Evolutionary conservation across 1,139 yeast genomes (phyloP), one percentile per base, ranked within the genome.

Genomic region (Wickerhamiella pararugosa): DNA sequence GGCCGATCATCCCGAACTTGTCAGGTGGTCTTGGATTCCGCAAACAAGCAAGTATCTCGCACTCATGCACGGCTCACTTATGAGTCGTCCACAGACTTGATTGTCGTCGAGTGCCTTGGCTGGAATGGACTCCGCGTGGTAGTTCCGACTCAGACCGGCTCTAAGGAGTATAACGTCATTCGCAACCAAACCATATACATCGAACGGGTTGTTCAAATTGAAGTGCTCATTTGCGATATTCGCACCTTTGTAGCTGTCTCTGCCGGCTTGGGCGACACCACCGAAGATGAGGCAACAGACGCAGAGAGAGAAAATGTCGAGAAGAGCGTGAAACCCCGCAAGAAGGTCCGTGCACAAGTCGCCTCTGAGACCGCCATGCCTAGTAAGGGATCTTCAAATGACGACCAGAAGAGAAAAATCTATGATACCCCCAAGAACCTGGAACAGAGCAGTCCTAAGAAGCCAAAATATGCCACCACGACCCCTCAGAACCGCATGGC

Each of bases 1-100:
- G 92, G 92, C 6, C 67, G 92, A 48, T 76, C 84, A 5, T 73
- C 83, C 11, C 67, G 70, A 55, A 62, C 76, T 21, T 70, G 80
- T 49, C 78, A 74, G 45, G 73, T 73, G 52, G 71, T 71, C 43
- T 63, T 79, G 45, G 62, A 71, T 39, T 63, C 76, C 37, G 62
- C 63, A 38, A 70, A 79, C 56, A 75, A 75, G 54, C 68, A 69
- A 37, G 73, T 83, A 30, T 80, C 92, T 6, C 70, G 94, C 44
- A 66, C 70, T 21, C 94, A 83, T 59, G 69, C 79, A 40, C 52
- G 58, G 10, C 52, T 71, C 2, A 54, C 58, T 10, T 67, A 58
- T 46, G 48, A 55, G 33, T 41, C 48, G 9, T 50, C 45, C 2
- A 46, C 48, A 5, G 45, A 57, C 21, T 42, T 55, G n/a, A 43